Evolutionary conservation across 164 flowering plant genomes (phyloP), one percentile per base, ranked within the genome.

Genomic region (Taxillus chinensis): DNA sequence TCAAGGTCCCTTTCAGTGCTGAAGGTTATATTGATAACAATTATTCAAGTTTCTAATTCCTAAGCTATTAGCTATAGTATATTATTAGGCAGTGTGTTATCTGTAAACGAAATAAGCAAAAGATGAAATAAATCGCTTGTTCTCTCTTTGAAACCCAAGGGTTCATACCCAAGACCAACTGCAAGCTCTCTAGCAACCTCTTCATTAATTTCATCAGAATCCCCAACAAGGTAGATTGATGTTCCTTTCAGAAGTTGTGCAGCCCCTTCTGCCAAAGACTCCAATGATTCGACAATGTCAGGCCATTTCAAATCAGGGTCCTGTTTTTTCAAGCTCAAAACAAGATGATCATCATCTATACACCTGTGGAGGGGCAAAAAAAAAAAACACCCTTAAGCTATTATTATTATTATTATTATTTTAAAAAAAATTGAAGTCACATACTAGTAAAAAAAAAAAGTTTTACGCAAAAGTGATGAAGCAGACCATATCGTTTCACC

Each of bases 401-500:
- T 27, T 27, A 27, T 27, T 27, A 27, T 0, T 27, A 27, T 0
- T 27, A 27, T 27, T 27, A 27, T 27, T 27, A 27, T 27, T 27
- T 27, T 27, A 27, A 27, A 27, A 27, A 27, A 27, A 27, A 27
- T 27, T 27, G 27, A 27, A 27, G 27, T 0, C 27, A 0, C 27
- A 27, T 15, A 6, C 5, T 60, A n/a, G 38, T 41, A n/a, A 55
- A 8, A 4, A 9, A 41, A 51, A 15, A 17, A 45, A 50, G 65
- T 57, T 39, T 51, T 55, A 53, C 16, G 45, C 37, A 17, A 52
- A 49, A 41, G 27, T 27, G 54, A 8, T 41, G 5, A 54, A 53
- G 78, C 83, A 40, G 63, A 92, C 99, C 99, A 95, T 79, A 90
- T 95, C 62, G 97, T 90, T 77, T 95, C 99, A 8, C 85, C 71